Conservation (phyloP, 768 basidiomycete species). For the Coprinellus aureogranulatus region DNA sequence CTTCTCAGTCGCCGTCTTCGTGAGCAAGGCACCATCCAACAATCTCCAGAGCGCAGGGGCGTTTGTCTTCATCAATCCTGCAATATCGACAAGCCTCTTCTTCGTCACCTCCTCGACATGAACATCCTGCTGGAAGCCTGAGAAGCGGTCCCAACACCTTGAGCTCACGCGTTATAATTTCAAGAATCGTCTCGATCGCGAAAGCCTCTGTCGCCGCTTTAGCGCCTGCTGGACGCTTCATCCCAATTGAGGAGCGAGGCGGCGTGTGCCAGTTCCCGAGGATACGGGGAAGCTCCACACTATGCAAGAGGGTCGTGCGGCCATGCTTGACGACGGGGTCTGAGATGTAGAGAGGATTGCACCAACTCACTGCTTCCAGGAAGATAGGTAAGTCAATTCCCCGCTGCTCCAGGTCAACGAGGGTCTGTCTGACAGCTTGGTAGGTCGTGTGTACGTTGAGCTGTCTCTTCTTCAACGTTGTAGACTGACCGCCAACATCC, state of each 20-base stretch:
- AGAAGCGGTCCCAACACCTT: conserved; percentile 1
- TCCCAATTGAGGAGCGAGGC: conserved; percentile 17
- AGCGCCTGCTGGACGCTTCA: conserved; percentile 18
- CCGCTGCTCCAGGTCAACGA: too few relatives aligned
- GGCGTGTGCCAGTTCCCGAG: conserved; percentile 27
- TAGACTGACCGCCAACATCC: too few relatives aligned
- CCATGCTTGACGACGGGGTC: background rate
- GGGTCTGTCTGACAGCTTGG: too few relatives aligned
- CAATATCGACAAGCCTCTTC: background rate
- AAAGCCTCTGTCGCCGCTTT: conserved; percentile 20
- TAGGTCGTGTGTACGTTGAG: too few relatives aligned
- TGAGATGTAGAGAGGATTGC: conserved; percentile 22
- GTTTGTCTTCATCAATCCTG: too few relatives aligned
- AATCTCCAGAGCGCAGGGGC: too few relatives aligned
- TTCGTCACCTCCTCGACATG: conserved; percentile 20
- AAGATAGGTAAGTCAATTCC: conserved; percentile 12
- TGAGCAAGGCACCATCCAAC: too few relatives aligned
- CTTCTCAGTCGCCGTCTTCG: too few relatives aligned
- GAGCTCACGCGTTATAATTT: conserved; percentile 16
- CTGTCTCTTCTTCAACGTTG: too few relatives aligned
- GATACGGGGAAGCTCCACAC: conserved; percentile 21
- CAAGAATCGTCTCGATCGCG: conserved; percentile 13
- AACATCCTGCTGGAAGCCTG: conserved; percentile 12
- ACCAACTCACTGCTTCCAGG: conserved; percentile 33
- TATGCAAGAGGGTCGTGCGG: conserved; percentile 20